Percentiles rank a stretch among this genome's conserved stretches.
These are phyloP conservation scores for Saccharomycopsis olivae DNA, from an alignment of 805 yeast genomes.

Conservation along the genomic window DNA sequence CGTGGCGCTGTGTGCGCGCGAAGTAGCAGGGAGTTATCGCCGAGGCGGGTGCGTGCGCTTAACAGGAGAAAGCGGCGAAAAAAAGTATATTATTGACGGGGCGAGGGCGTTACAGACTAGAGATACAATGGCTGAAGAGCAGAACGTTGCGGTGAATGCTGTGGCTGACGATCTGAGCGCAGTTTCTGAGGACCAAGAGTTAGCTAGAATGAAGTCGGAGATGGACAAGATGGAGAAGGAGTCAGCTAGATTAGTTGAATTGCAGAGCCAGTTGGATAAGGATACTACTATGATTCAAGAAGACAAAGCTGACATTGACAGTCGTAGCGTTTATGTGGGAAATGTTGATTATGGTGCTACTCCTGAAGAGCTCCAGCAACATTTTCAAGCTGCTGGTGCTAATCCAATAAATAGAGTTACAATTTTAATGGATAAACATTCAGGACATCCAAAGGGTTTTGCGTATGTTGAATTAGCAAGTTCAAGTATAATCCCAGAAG, in stretches of 20 bases:
- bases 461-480: conserved; percentile 81
- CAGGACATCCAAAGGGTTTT: conserved; percentile 80
- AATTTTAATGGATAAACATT: conserved; percentile 56
- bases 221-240: conserved; percentile 49
- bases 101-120: too few relatives aligned
- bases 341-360: conserved; percentile 74
- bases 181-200: conserved; percentile 11
- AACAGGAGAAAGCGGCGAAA: too few relatives aligned
- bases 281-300: conserved; percentile 29
- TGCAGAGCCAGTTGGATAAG: conserved; percentile 39
- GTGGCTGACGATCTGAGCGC: background rate
- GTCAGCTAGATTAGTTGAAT: conserved; percentile 47
- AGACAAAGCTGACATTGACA: conserved; percentile 53
- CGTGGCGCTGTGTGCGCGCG: too few relatives aligned
- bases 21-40: too few relatives aligned
- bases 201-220: conserved; percentile 28
- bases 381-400: conserved; percentile 58
- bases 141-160: too few relatives aligned
- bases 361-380: conserved; percentile 70
- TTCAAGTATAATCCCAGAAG: conserved; percentile 50
- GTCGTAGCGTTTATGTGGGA: conserved; percentile 71
- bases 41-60: too few relatives aligned
- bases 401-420: conserved; percentile 60
- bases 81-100: too few relatives aligned
- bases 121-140: too few relatives aligned